phyloP scores from a whole-genome alignment of 768 basidiomycete species.

The Dendrothele bispora region DNA sequence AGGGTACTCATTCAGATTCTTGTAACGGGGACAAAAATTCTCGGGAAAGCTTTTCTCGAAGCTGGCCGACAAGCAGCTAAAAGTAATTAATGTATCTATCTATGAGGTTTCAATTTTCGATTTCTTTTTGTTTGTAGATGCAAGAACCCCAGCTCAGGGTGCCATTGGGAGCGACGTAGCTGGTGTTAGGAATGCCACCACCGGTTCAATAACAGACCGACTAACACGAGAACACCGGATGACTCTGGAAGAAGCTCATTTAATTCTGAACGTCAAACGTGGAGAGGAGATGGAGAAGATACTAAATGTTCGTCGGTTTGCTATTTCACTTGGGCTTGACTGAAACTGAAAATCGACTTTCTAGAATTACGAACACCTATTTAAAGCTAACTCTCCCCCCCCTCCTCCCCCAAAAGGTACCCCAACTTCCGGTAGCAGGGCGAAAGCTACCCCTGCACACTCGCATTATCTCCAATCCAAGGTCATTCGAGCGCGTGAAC shows the following conservation, averaged over 20 bases:
- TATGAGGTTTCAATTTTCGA: not conserved
- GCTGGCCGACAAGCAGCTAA: conserved; percentile 90
- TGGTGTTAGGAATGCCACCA: conserved; percentile 73
- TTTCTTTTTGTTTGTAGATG: conserved; percentile 52
- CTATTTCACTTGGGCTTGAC: not conserved
- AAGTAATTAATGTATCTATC: conserved; percentile 55
- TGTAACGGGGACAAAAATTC: conserved; percentile 71
- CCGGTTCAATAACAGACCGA: conserved; percentile 75
- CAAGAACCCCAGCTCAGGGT: conserved; percentile 74
- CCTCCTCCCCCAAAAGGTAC: conserved; percentile 51
- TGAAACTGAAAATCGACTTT: conserved; percentile 2
- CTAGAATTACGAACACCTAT: conserved; percentile 91
- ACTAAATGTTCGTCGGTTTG: conserved; percentile 55
- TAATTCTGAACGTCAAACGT: conserved; percentile 87
- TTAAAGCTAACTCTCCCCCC: conserved; percentile 84
- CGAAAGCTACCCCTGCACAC: conserved; percentile 46
- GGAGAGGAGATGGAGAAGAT: conserved; percentile 68
- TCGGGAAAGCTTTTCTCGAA: conserved; percentile 90
- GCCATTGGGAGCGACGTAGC: conserved; percentile 67
- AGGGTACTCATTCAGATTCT: conserved; percentile 76
- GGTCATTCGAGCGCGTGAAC: conserved; percentile 90
- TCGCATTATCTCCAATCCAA: conserved; percentile 97
- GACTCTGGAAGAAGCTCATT: conserved; percentile 92
- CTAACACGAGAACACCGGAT: conserved; percentile 85
- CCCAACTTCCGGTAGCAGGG: conserved; percentile 43